Percentiles rank a stretch among this genome's conserved stretches.
Conservation (phyloP, 257 asterid genomes). For the Petrea volubilis region DNA sequence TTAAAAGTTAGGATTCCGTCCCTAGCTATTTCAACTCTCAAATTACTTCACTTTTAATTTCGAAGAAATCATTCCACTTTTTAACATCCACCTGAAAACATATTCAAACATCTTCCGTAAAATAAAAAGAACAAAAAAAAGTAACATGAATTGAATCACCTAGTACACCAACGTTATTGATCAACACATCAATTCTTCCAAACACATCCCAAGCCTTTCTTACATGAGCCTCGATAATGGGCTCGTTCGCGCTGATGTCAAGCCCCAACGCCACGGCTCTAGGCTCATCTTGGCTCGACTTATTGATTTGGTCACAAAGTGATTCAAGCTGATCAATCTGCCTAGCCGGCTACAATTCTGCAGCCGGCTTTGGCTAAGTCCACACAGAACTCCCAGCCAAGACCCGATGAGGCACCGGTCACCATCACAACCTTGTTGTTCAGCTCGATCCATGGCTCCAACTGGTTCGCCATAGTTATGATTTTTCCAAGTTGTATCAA, state of each 20-base stretch:
- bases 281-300: not conserved
- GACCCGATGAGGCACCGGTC: slow-evolving; percentile 1
- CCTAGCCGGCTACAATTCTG: not conserved
- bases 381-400: not conserved
- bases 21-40: no score
- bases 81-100: no score
- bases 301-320: slow-evolving; percentile 6
- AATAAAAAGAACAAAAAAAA: not conserved
- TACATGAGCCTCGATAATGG: not conserved
- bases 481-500: no score
- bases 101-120: not conserved
- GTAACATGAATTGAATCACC: not conserved
- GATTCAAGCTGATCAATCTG: not conserved
- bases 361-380: slow-evolving; percentile 10
- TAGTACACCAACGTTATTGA: not conserved
- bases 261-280: not conserved
- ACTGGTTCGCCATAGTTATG: not conserved
- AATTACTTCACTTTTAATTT: no score
- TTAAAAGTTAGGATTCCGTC: no score
- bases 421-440: not conserved
- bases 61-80: no score
- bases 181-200: not conserved
- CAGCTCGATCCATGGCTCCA: not conserved
- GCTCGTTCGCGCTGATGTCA: not conserved
- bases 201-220: not conserved